phyloP scores from a whole-genome alignment of 78 protist genomes.

The Dictyostelium capitatum region DNA sequence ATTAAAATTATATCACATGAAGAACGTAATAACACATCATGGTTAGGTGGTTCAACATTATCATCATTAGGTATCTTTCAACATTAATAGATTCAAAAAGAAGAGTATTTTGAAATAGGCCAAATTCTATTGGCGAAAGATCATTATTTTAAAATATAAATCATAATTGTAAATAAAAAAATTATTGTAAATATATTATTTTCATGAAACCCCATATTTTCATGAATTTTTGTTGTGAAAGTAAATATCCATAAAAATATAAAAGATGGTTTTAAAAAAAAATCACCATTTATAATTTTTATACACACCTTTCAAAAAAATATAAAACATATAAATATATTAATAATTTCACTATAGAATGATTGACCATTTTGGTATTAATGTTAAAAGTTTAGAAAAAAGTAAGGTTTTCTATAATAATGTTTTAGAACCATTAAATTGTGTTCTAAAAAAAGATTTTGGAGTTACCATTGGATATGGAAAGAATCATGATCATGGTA shows the following conservation, averaged over 20 bases:
- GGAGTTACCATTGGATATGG: neutral
- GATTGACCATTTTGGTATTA: neutral
- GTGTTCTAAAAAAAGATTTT: neutral
- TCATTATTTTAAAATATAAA: no score
- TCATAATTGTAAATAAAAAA: no score
- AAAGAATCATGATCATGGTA: neutral
- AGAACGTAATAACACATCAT: conserved; percentile 79
- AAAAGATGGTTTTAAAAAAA: no score
- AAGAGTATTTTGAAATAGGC: conserved; percentile 86
- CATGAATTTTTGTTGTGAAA: no score
- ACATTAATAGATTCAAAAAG: conserved; percentile 72
- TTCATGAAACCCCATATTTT: no score
- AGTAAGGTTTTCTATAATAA: neutral
- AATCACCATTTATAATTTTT: no score
- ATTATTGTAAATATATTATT: no score
- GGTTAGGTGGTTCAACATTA: conserved; percentile 94
- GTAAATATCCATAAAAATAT: no score
- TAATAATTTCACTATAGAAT: neutral
- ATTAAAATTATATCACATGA: conserved; percentile 64
- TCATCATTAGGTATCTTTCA: conserved; percentile 78
- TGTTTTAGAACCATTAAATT: neutral
- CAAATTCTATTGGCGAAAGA: neutral
- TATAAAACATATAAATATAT: no score
- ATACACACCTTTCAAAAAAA: neutral
- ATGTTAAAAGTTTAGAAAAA: neutral